These are phyloP conservation scores for Carallia pectinifolia DNA, from an alignment of 345 rosid genomes.

Conservation along the genomic window DNA sequence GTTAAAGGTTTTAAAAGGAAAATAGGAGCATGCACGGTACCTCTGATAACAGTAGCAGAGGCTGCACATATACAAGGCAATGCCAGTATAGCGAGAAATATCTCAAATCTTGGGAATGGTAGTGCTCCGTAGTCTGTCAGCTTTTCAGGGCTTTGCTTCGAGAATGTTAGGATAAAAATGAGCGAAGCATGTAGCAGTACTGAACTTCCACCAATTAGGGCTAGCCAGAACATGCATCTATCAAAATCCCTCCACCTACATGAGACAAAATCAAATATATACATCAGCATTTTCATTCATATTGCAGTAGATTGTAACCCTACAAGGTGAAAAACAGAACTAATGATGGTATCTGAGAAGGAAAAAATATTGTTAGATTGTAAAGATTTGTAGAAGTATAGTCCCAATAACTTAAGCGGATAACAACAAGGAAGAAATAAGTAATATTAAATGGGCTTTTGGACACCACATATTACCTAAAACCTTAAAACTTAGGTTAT, in stretches of 20 bases:
- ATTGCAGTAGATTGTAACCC: background rate
- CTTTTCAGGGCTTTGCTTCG: slow-evolving; percentile 44
- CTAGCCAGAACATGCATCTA: slow-evolving; percentile 90
- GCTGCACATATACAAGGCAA: slow-evolving; percentile 73
- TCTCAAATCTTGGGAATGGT: slow-evolving; percentile 77
- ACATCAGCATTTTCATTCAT: background rate
- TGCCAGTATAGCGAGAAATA: slow-evolving; percentile 70
- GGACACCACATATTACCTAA: too few species aligned
- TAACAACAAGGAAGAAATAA: too few species aligned
- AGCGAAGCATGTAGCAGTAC: slow-evolving; percentile 56
- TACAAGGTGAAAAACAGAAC: background rate
- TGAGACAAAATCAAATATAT: slow-evolving; percentile 11
- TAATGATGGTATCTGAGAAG: background rate
- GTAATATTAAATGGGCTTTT: too few species aligned
- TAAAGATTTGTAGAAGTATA: too few species aligned
- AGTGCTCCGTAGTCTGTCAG: slow-evolving; percentile 56
- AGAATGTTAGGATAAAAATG: slow-evolving; percentile 47
- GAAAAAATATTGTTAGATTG: background rate
- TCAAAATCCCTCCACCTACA: slow-evolving; percentile 82
- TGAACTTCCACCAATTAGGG: slow-evolving; percentile 65
- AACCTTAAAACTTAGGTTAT: too few species aligned
- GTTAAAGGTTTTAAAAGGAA: background rate
- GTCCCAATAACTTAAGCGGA: too few species aligned
- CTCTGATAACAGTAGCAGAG: slow-evolving; percentile 60
- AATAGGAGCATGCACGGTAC: slow-evolving; percentile 29